phyloP scores from a whole-genome alignment of 139 green algal species.

The Chlorella sp. region DNA sequence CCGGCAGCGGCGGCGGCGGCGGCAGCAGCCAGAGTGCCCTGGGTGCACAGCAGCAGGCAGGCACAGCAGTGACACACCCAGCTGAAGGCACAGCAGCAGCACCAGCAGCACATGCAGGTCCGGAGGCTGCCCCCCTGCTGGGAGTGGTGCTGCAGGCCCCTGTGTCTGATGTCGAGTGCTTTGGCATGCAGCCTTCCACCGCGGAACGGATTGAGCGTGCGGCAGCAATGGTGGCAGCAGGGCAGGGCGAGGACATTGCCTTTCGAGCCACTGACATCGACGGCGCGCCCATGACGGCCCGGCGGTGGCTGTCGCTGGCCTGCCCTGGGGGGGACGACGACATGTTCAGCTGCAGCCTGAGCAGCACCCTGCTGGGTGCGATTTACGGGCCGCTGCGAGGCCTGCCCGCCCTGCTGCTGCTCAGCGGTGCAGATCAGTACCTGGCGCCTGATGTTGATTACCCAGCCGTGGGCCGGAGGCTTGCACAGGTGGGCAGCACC shows the following conservation, averaged over 20 bases:
- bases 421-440: conserved; percentile 62
- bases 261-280: conserved; percentile 32
- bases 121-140: conserved; percentile 23
- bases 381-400: conserved; percentile 18
- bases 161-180: conserved; percentile 67
- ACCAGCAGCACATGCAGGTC: not conserved
- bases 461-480: conserved; percentile 2
- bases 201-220: conserved; percentile 24
- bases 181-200: conserved; percentile 38
- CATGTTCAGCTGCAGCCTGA: conserved; percentile 64
- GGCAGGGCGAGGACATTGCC: conserved; percentile 57
- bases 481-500: conserved; percentile 15
- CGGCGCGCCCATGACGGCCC: conserved; percentile 55
- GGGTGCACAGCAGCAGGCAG: no score
- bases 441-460: conserved; percentile 30
- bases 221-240: conserved; percentile 40
- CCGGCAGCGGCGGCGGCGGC: not conserved
- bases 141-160: conserved; percentile 65
- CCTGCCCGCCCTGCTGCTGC: conserved; percentile 56
- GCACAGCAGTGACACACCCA: no score
- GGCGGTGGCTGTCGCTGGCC: conserved; percentile 48
- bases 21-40: not conserved
- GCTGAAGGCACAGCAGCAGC: not conserved
- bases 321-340: conserved; percentile 66
- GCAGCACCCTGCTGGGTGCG: conserved; percentile 24